Base-by-base conservation (phyloP, 805 yeast genomes). In the Maudiozyma barnettii region DNA sequence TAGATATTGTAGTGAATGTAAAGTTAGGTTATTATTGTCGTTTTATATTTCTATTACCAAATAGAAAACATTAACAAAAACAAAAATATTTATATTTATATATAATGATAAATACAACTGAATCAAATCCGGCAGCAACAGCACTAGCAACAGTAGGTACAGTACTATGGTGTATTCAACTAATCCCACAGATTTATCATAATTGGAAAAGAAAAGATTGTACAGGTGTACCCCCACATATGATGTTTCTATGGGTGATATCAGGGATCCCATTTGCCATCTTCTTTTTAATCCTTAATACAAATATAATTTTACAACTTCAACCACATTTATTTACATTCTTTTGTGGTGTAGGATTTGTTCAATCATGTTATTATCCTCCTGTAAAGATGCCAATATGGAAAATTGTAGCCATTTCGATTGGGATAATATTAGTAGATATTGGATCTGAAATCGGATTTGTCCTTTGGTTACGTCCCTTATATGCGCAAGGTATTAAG, bases 121-220 rank as follows among this genome's bases (percentile, higher is more conserved):
- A 22, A 9, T 14, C 14, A 5, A 37, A 37, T 37, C 23, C 40
- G 6, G 46, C 47, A 0, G 75, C 85, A n/a, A 84, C 83, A 45
- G 88, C 82, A 7, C 71, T 88, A 47, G 96, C 88, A 2, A 89
- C 95, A 10, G 72, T 85, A 1, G 97, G 96, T 7, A 90, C 98
- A 0, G 79, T 90, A 1, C 74, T 85, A 49, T 91, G 96, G 96
- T 90, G 97, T 63, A 69, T 90, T 53, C 97, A 91, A 65, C 69
- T 90, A 53, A 72, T 88, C 1, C 97, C 97, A 1, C 97, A 86
- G 58, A 81, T 89, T 42, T 71, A 79, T 49, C 73, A 79, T 60
- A 90, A 90, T 61, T 88, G 77, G 68, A 71, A 73, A 48, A 75
- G 76, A 9, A 88, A 90, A 57, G 78, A 87, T 59, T 84, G 95